Evolutionary conservation across 768 basidiomycete species (phyloP), one percentile per base, ranked within the genome.

Genomic region (Naganishia vaughanmartiniae): DNA sequence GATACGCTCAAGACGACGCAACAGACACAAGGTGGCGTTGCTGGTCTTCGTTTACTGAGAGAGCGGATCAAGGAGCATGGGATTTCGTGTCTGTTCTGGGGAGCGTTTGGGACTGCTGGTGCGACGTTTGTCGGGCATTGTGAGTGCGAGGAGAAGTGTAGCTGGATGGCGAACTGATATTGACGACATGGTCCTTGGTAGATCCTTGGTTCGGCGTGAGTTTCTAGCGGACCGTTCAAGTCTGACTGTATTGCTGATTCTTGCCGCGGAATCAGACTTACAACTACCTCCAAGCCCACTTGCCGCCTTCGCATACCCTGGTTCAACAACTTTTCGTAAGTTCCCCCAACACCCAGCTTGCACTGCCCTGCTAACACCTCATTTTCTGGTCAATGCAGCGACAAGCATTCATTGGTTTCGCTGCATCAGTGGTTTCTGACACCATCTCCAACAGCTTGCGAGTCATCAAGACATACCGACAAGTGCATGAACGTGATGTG

Each of bases 1-100:
- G 94, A 97, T 81, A 94, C 94, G 0, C 76, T 96, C 73, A 96
- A 97, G 85, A 98, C 95, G 4, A 97, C 93, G 0, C 83, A 97
- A 82, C 95, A 98, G 82, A 90, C 95, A 0, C 89, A 94, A 76
- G 94, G 94, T 15, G 86, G 84, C 73, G 74, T 71, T 14, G 79
- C 83, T 0, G 94, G 91, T 0, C 83, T 89, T 67, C 76, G 79
- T 36, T 86, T 97, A 58, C 83, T 97, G 45, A 85, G 83, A 69
- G 83, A 85, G 2, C 84, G 94, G 39, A 84, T 92, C 74, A 88
- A 85, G 77, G 85, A 80, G 71, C 89, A 92, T 74, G 93, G 93
- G 12, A 80, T 95, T 21, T 85, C 85, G 34, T 86, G 89, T 19
- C 78, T 96, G 28, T 96, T 91, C 91, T 94, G 91, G 73, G 93